A percentile compares a stretch with the other conserved stretches of the same genome.
Conservation (phyloP, 371 early-diverging fungal species). For the Mortierella polycephala region DNA sequence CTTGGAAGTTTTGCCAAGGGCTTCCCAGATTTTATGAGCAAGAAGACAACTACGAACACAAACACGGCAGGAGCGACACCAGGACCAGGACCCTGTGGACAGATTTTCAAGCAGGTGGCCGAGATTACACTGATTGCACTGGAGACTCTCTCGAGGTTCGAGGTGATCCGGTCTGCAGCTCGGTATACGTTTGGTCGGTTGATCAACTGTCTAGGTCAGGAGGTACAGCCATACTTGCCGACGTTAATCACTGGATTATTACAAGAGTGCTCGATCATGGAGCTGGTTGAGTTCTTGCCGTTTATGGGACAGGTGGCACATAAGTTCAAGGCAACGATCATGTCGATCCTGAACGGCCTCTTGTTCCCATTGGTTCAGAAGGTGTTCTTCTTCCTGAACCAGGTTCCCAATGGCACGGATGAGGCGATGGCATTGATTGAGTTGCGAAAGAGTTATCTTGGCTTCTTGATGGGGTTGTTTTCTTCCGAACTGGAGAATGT, state of each 20-base stretch:
- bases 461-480: constrained; percentile 85
- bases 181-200: constrained; percentile 89
- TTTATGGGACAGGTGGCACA: constrained; percentile 86
- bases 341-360: constrained; percentile 77
- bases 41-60: constrained; percentile 37
- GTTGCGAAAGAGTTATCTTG: constrained; percentile 85
- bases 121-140: constrained; percentile 83
- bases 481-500: constrained; percentile 83
- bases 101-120: constrained; percentile 84
- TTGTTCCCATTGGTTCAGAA: constrained; percentile 83
- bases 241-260: constrained; percentile 84
- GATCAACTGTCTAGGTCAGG: constrained; percentile 87
- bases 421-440: constrained; percentile 81
- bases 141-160: constrained; percentile 72
- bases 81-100: constrained; percentile 60
- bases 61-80: constrained; percentile 28
- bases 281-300: constrained; percentile 88
- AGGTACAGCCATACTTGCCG: constrained; percentile 84
- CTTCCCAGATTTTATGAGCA: constrained; percentile 79
- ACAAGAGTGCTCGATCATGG: constrained; percentile 78
- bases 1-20: constrained; percentile 90
- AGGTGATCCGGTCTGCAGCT: constrained; percentile 84
- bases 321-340: constrained; percentile 83
- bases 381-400: constrained; percentile 86
- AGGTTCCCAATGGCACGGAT: constrained; percentile 89